Percentiles rank a stretch among this genome's conserved stretches.
Conservation (phyloP, 352 stramenopile genomes). For the Phytophthora agathidicida region DNA sequence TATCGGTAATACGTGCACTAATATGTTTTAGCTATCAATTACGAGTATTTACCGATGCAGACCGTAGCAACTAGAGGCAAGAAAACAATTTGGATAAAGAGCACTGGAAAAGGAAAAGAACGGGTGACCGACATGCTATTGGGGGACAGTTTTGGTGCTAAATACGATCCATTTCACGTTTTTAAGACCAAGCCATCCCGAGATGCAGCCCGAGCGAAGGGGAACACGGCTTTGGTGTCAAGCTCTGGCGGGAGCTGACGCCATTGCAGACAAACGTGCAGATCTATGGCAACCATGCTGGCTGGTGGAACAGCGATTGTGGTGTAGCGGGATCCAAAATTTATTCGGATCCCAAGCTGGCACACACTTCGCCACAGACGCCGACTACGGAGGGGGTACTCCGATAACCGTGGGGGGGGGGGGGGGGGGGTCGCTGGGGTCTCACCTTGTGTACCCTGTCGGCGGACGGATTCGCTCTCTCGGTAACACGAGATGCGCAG, state of each 20-base stretch:
- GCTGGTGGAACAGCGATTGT: conserved; percentile 39
- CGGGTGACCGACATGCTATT: conserved; percentile 30
- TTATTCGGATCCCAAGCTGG: no score
- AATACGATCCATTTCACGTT: conserved; percentile 30
- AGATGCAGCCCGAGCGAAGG: neutral
- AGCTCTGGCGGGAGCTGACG: no score
- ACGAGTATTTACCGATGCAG: conserved; percentile 28
- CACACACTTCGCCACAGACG: no score
- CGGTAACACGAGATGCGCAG: no score
- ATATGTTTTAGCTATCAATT: conserved; percentile 14
- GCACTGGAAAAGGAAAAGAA: conserved; percentile 28
- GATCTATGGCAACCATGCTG: conserved; percentile 34
- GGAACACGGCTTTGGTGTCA: conserved; percentile 27
- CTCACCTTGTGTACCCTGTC: no score
- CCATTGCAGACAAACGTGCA: conserved; percentile 17
- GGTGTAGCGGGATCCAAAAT: no score
- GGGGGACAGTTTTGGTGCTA: conserved; percentile 23
- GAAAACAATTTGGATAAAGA: no score
- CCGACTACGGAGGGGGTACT: no score
- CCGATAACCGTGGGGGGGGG: no score
- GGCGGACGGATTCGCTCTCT: no score
- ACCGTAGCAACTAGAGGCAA: conserved; percentile 23
- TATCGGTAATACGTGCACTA: no score
- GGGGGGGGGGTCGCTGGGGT: no score
- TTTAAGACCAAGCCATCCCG: conserved; percentile 22